A percentile compares a stretch with the other conserved stretches of the same genome.
Evolutionary conservation across 495 filamentous ascomycete genomes (phyloP).

Genomic region (Trypethelium eluteriae): DNA sequence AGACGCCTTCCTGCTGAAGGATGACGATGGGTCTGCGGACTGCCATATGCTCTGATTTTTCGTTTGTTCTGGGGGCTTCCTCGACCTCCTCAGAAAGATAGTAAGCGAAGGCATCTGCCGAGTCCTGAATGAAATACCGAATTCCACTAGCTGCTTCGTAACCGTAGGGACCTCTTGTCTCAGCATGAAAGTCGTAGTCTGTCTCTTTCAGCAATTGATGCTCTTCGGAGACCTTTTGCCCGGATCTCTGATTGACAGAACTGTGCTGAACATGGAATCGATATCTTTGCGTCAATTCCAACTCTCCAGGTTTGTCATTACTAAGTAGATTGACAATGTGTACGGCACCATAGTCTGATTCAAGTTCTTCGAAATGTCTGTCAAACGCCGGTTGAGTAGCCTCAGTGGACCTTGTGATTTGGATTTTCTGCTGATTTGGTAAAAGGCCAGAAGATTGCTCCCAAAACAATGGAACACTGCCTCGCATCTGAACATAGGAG

Average conservation of each 20-base stretch:
- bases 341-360: conserved; percentile 75
- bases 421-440: conserved; percentile 90
- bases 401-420: conserved; percentile 78
- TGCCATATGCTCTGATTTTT: conserved; percentile 29
- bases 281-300: conserved; percentile 69
- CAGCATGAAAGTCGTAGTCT: conserved; percentile 90
- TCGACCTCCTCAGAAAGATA: conserved; percentile 70
- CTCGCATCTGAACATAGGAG: conserved; percentile 87
- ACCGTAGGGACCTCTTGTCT: conserved; percentile 76
- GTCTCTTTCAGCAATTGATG: conserved; percentile 67
- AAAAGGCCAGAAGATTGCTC: conserved; percentile 83
- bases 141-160: conserved; percentile 84
- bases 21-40: conserved; percentile 56
- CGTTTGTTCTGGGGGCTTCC: conserved; percentile 33
- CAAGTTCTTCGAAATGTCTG: conserved; percentile 80
- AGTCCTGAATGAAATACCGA: conserved; percentile 60
- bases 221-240: conserved; percentile 43
- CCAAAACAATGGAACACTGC: conserved; percentile 95
- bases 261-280: conserved; percentile 66
- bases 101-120: conserved; percentile 80
- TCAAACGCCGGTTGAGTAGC: conserved; percentile 93
- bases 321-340: conserved; percentile 91
- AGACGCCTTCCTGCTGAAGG: conserved; percentile 86
- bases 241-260: conserved; percentile 49
- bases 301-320: conserved; percentile 73